Evolutionary conservation across 805 yeast genomes (phyloP).

Genomic region (Vanderwaltozyma polyspora): DNA sequence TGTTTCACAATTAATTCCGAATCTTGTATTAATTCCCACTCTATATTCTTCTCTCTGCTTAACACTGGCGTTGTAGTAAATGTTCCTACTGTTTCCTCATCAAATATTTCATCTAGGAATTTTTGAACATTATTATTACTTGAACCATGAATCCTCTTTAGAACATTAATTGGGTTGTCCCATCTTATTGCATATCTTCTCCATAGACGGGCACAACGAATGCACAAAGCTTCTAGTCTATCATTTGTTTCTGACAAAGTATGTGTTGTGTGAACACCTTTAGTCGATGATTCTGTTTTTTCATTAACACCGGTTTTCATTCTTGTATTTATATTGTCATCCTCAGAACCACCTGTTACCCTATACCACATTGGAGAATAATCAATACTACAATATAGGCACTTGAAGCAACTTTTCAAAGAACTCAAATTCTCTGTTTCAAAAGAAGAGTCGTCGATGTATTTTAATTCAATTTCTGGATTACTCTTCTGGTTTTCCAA

Average conservation of each 20-base stretch:
- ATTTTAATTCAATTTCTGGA: slow-evolving; percentile 14
- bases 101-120: slow-evolving; percentile 11
- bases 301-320: slow-evolving; percentile 15
- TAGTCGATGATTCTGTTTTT: slow-evolving; percentile 9
- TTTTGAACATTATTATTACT: slow-evolving; percentile 8
- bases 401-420: slow-evolving; percentile 36
- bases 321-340: slow-evolving; percentile 14
- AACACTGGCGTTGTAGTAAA: slow-evolving; percentile 9
- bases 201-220: slow-evolving; percentile 86
- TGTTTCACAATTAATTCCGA: slow-evolving; percentile 42
- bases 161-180: slow-evolving; percentile 66
- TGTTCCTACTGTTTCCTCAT: slow-evolving; percentile 9
- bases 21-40: slow-evolving; percentile 57
- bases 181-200: slow-evolving; percentile 78
- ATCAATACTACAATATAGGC: slow-evolving; percentile 56
- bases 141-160: slow-evolving; percentile 32
- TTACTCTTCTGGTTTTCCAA: slow-evolving; percentile 5
- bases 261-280: slow-evolving; percentile 5
- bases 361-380: slow-evolving; percentile 29
- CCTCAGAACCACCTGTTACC: slow-evolving; percentile 25
- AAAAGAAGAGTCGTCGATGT: slow-evolving; percentile 45
- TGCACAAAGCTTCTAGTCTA: slow-evolving; percentile 54
- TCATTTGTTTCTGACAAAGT: slow-evolving; percentile 5
- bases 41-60: slow-evolving; percentile 38
- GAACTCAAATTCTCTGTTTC: slow-evolving; percentile 40